Evolutionary conservation across 306 rosid species (phyloP), one percentile per base, ranked within the genome.

Genomic region (Ammopiptanthus mongolicus): DNA sequence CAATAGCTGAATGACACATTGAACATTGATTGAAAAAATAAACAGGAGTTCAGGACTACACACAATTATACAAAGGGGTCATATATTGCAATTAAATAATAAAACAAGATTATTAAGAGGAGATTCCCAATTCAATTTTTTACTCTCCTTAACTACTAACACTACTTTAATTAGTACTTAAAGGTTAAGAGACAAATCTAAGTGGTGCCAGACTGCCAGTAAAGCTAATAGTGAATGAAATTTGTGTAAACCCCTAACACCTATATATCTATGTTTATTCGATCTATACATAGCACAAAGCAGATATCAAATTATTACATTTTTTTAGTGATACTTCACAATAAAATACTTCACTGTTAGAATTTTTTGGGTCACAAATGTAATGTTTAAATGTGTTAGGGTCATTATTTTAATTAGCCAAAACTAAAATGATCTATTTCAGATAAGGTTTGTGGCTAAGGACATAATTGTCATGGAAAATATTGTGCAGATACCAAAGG

Each of bases 121-220:
- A 34, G 29, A 74, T 48, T 34, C 79, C 63, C 37, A 74, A 19
- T 8, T 21, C 51, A 18, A 3, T 74, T 74, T 62, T 51, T 36
- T 47, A 41, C 61, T 46, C 17, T 1, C 21, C 5, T 34, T 3
- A 50, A 62, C 10, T 9, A 25, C 8, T 13, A 21, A 62, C 2
- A 60, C 46, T 46, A 17, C 17, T 73, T 58, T 14, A n/a, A n/a
- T n/a, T n/a, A 23, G 11, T 56, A n/a, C 57, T 23, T 55, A 21
- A 47, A 44, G 12, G 46, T 69, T 68, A 51, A 69, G 15, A 69
- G 48, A 52, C 76, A 71, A 71, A 71, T 55, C 37, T 36, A 71
- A 70, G 65, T 52, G 64, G 50, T 19, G 75, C 51, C 50, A 17
- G 74, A 48, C 34, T 18, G 75, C 36, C 50, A 5, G 74, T 19